Evolutionary conservation across 225 moss, liverwort and hornwort species (phyloP).

Genomic region (Antitrichia curtipendula): DNA sequence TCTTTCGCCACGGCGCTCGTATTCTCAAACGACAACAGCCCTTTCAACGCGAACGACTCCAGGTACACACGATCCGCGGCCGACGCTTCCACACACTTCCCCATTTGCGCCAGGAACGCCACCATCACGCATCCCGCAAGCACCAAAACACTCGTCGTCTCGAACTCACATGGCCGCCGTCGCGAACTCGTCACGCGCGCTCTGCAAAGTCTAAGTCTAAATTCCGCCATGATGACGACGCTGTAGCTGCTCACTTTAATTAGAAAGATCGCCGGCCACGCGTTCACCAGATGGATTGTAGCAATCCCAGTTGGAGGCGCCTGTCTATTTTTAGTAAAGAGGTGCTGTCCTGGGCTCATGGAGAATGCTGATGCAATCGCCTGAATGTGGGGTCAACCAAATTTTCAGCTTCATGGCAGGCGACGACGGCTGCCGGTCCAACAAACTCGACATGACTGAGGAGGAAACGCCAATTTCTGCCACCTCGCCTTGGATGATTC

Average conservation of each 20-base stretch:
- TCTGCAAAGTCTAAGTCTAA: neutral
- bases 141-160: neutral
- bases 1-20: constrained; percentile 30
- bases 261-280: neutral
- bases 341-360: neutral
- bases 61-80: constrained; percentile 8
- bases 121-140: neutral
- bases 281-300: neutral
- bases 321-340: neutral
- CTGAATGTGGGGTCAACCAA: constrained; percentile 34
- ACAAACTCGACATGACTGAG: constrained; percentile 12
- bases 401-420: constrained; percentile 32
- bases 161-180: neutral
- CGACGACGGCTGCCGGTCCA: constrained; percentile 11
- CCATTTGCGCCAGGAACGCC: neutral
- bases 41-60: constrained; percentile 6
- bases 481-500: neutral
- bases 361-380: constrained; percentile 21
- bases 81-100: neutral
- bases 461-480: neutral
- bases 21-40: constrained; percentile 22
- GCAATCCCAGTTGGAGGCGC: neutral
- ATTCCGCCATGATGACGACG: neutral
- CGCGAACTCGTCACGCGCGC: neutral
- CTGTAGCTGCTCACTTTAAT: neutral